These are phyloP conservation scores for Plasmodium gonderi DNA, from an alignment of 169 alveolate genomes.

Conservation along the genomic window DNA sequence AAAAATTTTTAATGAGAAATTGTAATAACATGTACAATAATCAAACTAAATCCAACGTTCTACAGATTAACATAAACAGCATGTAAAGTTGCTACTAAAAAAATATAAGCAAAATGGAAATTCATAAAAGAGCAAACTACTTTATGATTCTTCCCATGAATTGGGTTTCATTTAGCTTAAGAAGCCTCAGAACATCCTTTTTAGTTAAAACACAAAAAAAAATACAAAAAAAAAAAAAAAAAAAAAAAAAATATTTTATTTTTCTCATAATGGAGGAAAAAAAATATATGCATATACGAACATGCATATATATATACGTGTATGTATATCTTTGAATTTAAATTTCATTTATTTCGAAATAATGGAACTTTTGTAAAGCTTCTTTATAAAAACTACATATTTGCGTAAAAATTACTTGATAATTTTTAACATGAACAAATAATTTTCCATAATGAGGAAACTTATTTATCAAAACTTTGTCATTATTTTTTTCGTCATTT, in stretches of 20 bases:
- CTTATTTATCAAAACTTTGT: slow-evolving; percentile 42
- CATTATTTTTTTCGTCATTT: slow-evolving; percentile 66
- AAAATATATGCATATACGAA: background rate
- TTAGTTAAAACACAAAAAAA: slow-evolving; percentile 11
- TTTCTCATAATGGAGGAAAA: background rate
- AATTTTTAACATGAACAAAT: slow-evolving; percentile 73
- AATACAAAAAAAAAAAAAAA: slow-evolving; percentile 17
- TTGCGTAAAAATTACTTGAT: slow-evolving; percentile 62
- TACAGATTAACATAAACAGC: background rate
- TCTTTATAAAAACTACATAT: background rate
- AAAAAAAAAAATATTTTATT: background rate
- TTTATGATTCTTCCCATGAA: slow-evolving; percentile 74
- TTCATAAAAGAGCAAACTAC: slow-evolving; percentile 21
- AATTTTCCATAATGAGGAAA: slow-evolving; percentile 71
- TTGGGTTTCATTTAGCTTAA: slow-evolving; percentile 62
- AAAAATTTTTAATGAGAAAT: background rate
- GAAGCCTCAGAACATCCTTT: slow-evolving; percentile 73
- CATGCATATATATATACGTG: background rate
- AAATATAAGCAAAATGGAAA: background rate
- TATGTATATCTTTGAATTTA: background rate
- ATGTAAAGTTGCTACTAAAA: background rate
- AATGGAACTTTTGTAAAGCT: background rate
- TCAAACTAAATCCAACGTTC: background rate
- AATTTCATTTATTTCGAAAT: slow-evolving; percentile 11
- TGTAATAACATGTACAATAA: background rate